A percentile compares a stretch with the other conserved stretches of the same genome.
Conservation (phyloP, 2,329 filamentous ascomycete genomes). For the Cladosporium sp. region DNA sequence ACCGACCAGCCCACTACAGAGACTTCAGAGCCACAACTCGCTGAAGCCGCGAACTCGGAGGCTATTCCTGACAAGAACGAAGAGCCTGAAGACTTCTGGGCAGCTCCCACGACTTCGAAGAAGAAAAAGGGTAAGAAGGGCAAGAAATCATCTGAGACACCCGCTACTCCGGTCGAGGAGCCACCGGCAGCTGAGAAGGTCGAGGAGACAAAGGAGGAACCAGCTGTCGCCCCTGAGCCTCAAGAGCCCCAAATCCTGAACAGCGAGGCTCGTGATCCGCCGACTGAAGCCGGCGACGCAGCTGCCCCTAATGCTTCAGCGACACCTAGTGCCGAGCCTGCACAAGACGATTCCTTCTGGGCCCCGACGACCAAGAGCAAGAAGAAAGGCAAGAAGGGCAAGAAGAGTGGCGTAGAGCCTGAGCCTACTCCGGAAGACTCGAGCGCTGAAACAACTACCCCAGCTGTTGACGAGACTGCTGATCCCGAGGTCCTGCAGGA, state of each 20-base stretch:
- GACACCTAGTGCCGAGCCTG: conserved; percentile 17
- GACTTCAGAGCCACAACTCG: neutral
- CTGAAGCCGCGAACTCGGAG: neutral
- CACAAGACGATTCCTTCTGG: conserved; percentile 14
- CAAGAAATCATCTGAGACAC: conserved; percentile 15
- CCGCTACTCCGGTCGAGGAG: neutral
- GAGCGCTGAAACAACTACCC: neutral
- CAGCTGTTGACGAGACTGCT: neutral
- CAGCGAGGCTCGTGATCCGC: neutral
- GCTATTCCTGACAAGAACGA: neutral
- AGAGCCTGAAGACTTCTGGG: conserved; percentile 10
- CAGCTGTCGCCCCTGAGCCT: neutral
- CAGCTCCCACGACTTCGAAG: neutral
- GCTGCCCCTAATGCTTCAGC: neutral
- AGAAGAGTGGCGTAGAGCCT: conserved; percentile 14
- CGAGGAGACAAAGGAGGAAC: no score
- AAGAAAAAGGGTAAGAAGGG: conserved; percentile 31
- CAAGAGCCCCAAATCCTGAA: neutral
- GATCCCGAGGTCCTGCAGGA: neutral
- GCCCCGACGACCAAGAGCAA: conserved; percentile 16
- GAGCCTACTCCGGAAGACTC: neutral
- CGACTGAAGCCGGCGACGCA: neutral
- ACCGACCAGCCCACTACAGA: neutral
- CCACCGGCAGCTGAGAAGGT: neutral
- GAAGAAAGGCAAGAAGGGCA: conserved; percentile 33